A percentile compares a stretch with the other conserved stretches of the same genome.
phyloP scores from a whole-genome alignment of 495 filamentous ascomycete species.

The Hypoxylon lienhwacheense region DNA sequence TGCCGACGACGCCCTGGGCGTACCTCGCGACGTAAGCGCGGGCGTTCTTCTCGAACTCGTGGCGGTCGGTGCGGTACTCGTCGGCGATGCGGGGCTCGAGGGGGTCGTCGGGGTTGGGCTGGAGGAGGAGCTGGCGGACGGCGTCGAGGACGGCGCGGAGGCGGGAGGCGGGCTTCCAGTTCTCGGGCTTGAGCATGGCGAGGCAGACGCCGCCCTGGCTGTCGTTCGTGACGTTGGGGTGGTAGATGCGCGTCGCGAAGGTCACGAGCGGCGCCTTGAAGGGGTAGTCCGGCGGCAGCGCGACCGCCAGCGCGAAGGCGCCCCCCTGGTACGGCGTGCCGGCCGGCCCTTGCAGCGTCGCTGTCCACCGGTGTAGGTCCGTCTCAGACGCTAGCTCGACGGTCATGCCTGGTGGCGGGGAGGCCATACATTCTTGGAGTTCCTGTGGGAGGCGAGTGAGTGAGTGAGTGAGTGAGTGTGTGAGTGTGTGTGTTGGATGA shows the following conservation, averaged over 20 bases:
- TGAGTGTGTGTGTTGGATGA: neutral
- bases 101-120: constrained; percentile 94
- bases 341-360: constrained; percentile 73
- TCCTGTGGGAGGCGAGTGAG: constrained; percentile 58
- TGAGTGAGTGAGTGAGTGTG: neutral
- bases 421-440: constrained; percentile 64
- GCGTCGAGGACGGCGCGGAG: constrained; percentile 78
- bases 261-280: constrained; percentile 88
- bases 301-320: constrained; percentile 73
- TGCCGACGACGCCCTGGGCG: constrained; percentile 51
- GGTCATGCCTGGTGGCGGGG: constrained; percentile 66
- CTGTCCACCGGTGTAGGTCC: constrained; percentile 85
- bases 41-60: constrained; percentile 80
- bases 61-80: constrained; percentile 72
- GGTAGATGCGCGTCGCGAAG: constrained; percentile 96
- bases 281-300: constrained; percentile 83
- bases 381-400: constrained; percentile 66
- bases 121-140: constrained; percentile 72
- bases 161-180: constrained; percentile 91
- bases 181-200: constrained; percentile 79
- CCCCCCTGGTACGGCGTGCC: constrained; percentile 76
- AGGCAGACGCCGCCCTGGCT: constrained; percentile 88
- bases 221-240: constrained; percentile 97
- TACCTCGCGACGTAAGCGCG: constrained; percentile 80
- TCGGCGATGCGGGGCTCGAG: constrained; percentile 87